These are phyloP conservation scores for Mikania micrantha DNA, from an alignment of 129 eudicot genomes.

Conservation along the genomic window DNA sequence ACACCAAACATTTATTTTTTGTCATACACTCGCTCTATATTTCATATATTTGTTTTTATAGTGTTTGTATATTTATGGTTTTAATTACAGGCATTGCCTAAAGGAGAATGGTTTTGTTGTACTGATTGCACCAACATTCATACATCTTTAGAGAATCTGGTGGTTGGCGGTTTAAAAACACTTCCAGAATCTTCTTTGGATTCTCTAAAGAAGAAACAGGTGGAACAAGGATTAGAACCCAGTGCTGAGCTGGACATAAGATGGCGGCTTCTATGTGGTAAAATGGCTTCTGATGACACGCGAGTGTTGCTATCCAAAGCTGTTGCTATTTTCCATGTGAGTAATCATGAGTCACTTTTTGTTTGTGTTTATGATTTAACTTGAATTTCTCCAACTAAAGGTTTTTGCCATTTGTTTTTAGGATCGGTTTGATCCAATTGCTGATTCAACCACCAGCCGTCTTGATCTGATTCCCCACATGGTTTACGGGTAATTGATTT, in stretches of 20 bases:
- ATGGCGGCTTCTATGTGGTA: conserved; percentile 85
- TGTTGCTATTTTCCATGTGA: conserved; percentile 81
- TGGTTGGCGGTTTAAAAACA: conserved; percentile 43
- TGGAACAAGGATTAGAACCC: conserved; percentile 33
- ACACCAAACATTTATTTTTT: not conserved
- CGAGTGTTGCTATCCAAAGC: conserved; percentile 63
- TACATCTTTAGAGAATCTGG: conserved; percentile 36
- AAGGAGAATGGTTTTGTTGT: conserved; percentile 74
- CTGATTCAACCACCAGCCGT: conserved; percentile 49
- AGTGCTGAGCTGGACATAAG: conserved; percentile 45
- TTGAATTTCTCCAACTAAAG: not conserved
- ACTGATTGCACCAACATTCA: conserved; percentile 43
- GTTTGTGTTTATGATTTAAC: not conserved
- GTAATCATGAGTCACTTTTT: conserved; percentile 12
- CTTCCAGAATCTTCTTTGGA: conserved; percentile 47
- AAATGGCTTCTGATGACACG: conserved; percentile 51
- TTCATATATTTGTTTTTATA: not conserved
- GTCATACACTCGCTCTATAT: not conserved
- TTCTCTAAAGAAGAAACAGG: conserved; percentile 44
- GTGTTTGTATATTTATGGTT: not conserved
- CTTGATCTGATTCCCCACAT: conserved; percentile 68
- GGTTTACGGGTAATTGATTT: conserved; percentile 64
- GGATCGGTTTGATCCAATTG: conserved; percentile 82
- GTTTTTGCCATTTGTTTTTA: conserved; percentile 9
- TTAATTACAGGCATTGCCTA: conserved; percentile 61